Conservation (phyloP, 257 asterid genomes). For the Solanum etuberosum region DNA sequence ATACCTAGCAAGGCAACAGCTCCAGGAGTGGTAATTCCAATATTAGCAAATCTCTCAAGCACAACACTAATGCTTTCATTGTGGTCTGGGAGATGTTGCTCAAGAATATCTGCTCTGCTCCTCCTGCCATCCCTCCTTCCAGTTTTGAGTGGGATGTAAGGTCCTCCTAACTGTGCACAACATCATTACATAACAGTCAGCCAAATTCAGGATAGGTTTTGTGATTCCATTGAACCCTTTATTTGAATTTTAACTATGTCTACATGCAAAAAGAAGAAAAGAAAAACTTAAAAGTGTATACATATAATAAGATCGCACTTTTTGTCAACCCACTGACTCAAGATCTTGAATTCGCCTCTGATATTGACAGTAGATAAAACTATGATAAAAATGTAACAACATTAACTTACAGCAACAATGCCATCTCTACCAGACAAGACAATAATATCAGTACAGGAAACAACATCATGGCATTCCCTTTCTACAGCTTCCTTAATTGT, state of each 20-base stretch:
- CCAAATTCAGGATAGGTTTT: neutral
- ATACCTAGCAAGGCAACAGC: constrained; percentile 67
- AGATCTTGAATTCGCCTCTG: neutral
- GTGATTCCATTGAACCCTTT: neutral
- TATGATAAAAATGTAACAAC: neutral
- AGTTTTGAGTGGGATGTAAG: constrained; percentile 69
- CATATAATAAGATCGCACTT: neutral
- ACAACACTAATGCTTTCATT: constrained; percentile 72
- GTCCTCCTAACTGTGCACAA: constrained; percentile 61
- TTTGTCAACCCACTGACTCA: neutral
- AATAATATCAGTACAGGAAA: constrained; percentile 83
- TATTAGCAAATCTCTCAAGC: constrained; percentile 56
- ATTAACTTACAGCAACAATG: constrained; percentile 37
- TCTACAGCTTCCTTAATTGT: constrained; percentile 74
- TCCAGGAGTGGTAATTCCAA: constrained; percentile 63
- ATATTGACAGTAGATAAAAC: neutral
- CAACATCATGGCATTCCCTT: constrained; percentile 87
- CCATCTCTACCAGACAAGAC: constrained; percentile 85
- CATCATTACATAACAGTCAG: neutral
- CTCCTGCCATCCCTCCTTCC: constrained; percentile 89
- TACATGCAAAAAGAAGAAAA: neutral
- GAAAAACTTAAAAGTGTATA: neutral
- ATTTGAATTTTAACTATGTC: neutral
- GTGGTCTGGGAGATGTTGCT: constrained; percentile 74
- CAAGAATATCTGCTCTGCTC: constrained; percentile 71